Percentiles rank a stretch among this genome's conserved stretches.
phyloP scores from a whole-genome alignment of 176 grass and related monocot genomes.

The Cymbopogon citratus region DNA sequence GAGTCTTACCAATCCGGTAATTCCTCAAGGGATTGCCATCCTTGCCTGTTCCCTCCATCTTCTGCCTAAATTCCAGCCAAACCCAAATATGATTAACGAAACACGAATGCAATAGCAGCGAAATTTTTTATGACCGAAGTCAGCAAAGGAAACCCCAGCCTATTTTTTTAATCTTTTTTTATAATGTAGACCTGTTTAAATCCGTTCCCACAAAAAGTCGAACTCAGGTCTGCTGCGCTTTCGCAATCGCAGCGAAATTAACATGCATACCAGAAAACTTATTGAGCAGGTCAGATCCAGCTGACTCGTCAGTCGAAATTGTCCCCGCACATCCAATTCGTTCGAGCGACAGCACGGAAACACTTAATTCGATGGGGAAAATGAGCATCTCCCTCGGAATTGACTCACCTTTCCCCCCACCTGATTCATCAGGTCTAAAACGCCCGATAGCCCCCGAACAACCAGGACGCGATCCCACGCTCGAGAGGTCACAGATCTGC shows the following conservation, averaged over 20 bases:
- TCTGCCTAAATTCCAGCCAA: background rate
- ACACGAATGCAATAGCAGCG: background rate
- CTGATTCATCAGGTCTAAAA: background rate
- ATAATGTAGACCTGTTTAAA: too few species aligned
- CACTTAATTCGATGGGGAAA: background rate
- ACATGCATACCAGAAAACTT: background rate
- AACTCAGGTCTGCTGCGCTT: too few species aligned
- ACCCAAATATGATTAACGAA: slow-evolving; percentile 3
- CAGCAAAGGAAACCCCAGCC: too few species aligned
- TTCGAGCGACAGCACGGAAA: background rate
- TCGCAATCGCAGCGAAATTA: background rate
- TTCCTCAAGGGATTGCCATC: slow-evolving; percentile 41
- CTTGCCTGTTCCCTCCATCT: slow-evolving; percentile 40
- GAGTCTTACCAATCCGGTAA: slow-evolving; percentile 51
- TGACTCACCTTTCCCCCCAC: background rate
- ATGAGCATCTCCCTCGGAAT: background rate
- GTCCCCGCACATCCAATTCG: background rate
- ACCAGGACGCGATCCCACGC: background rate
- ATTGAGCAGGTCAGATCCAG: slow-evolving; percentile 20
- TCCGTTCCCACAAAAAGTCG: too few species aligned
- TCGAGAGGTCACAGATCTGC: slow-evolving; percentile 17
- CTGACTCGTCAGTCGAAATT: background rate
- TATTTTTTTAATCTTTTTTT: too few species aligned
- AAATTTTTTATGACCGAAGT: too few species aligned
- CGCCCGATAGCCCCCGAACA: background rate